Evolutionary conservation across 371 early-diverging fungal genomes (phyloP).

Genomic region (Chytridiales sp.): DNA sequence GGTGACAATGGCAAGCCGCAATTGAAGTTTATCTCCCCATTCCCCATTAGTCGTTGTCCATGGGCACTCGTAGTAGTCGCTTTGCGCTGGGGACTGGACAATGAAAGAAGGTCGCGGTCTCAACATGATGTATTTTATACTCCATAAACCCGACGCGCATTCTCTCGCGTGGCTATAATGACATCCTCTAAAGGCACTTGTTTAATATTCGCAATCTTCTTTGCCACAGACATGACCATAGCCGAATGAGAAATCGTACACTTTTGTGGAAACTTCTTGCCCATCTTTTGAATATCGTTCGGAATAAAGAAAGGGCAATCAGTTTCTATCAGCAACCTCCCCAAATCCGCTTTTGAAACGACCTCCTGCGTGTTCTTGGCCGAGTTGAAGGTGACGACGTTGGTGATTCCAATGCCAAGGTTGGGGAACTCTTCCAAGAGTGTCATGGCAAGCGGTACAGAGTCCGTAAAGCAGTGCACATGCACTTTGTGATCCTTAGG

Average conservation of each 20-base stretch:
- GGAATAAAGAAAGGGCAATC: constrained; percentile 21
- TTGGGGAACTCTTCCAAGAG: constrained; percentile 18
- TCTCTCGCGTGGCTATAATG: constrained; percentile 9
- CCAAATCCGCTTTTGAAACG: constrained; percentile 12
- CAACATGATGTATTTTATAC: too few species aligned
- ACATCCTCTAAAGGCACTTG: neutral
- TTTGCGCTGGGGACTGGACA: too few species aligned
- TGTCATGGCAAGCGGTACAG: constrained; percentile 1
- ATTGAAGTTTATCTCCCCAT: too few species aligned
- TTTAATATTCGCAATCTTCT: constrained; percentile 9
- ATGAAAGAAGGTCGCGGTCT: too few species aligned
- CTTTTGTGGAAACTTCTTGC: neutral
- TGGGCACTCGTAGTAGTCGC: too few species aligned
- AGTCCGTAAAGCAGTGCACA: constrained; percentile 23
- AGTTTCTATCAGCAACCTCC: constrained; percentile 19
- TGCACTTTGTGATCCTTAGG: constrained; percentile 7
- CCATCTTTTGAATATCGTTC: neutral
- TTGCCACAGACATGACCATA: constrained; percentile 1
- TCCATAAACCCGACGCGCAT: constrained; percentile 11
- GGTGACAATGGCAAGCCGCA: too few species aligned
- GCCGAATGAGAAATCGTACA: constrained; percentile 6
- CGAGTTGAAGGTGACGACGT: constrained; percentile 20
- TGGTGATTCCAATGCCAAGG: constrained; percentile 19
- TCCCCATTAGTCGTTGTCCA: too few species aligned
- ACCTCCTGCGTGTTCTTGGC: constrained; percentile 11